Evolutionary conservation across 257 asterid genomes (phyloP).

Genomic region (Fraxinus quadrangulata): DNA sequence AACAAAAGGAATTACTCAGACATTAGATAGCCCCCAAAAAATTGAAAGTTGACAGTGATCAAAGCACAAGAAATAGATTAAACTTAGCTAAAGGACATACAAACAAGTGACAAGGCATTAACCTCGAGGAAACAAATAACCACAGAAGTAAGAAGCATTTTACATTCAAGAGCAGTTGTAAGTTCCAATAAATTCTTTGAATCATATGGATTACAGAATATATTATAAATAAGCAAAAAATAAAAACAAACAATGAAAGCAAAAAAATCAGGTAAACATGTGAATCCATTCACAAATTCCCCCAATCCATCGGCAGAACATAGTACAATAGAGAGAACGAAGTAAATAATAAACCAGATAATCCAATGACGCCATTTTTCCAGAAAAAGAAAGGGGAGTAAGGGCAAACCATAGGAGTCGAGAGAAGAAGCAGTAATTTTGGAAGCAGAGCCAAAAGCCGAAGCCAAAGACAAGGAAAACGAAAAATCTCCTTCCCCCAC

Average conservation of each 20-base stretch:
- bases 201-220: too few species aligned
- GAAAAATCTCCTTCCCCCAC: conserved; percentile 80
- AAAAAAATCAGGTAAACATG: not conserved
- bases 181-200: too few species aligned
- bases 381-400: not conserved
- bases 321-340: not conserved
- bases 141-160: too few species aligned
- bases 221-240: not conserved
- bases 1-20: not conserved
- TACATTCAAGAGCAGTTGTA: too few species aligned
- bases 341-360: not conserved
- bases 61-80: too few species aligned
- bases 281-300: not conserved
- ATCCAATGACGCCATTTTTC: not conserved
- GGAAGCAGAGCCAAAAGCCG: conserved; percentile 46
- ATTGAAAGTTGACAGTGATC: not conserved
- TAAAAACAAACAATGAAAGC: not conserved
- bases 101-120: too few species aligned
- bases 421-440: conserved; percentile 65
- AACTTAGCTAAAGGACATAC: too few species aligned
- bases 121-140: too few species aligned
- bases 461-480: conserved; percentile 46
- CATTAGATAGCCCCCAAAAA: not conserved
- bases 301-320: not conserved
- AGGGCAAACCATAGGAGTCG: conserved; percentile 48